Base-by-base conservation (phyloP, 768 basidiomycete genomes). In the Tulasnella sp. region DNA sequence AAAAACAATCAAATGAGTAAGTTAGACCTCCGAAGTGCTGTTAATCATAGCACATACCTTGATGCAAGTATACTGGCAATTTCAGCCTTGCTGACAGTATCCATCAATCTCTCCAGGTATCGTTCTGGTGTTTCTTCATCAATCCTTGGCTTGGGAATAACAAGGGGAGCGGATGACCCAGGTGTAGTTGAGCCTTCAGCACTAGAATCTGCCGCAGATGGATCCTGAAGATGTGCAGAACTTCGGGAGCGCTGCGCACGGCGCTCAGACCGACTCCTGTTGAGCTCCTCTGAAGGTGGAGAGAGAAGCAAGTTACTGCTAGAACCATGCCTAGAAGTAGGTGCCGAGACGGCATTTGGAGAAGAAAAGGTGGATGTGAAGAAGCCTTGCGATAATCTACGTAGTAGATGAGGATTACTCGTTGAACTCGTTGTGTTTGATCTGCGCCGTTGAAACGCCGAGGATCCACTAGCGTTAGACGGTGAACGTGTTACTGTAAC, bases 31-130 rank as follows among this genome's bases (percentile, higher is more conserved):
- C 25, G 56, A 15, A 56, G 33, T 31, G 10, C 3, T 32, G 31
- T 37, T 13, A 32, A 47, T 28, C 32, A 25, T 35, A 7, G 20
- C 40, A 58, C 66, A 57, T 65, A 91, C 91, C 77, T 85, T 13
- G 84, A 77, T 28, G 92, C 90, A 22, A 96, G 65, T 12, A 89
- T 74, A 19, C 74, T 73, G 0, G 84, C 83, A 34, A 96, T 69
- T 59, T 95, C 91, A 1, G 79, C 74, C 62, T 85, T 83, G 57
- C 72, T 78, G 8, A 89, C 77, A 29, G 74, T 72, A 15, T 73
- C 65, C 34, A 72, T 65, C 35, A 98, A 65, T 53, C 88, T 72
- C 10, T 66, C 61, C 27, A 95, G 64, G 66, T 86, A 96, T 2
- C 66, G 62, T 52, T 78, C 79, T 1, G 83, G 78, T 20, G 78